Conservation (phyloP, 73 alveolate genomes). For the Tetrahymena malaccensis region DNA sequence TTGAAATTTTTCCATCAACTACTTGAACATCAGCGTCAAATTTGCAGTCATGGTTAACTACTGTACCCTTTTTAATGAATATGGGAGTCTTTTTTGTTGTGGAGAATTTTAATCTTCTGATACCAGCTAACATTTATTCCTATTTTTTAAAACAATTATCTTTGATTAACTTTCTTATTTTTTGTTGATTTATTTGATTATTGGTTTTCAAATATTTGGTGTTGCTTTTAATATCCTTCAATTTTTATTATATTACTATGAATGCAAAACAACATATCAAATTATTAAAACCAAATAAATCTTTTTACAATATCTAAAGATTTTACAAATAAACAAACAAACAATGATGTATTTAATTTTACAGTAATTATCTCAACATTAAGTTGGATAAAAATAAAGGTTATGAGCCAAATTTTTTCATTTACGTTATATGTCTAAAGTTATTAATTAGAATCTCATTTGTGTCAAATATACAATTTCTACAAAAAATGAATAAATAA, state of each 20-base stretch:
- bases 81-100: neutral
- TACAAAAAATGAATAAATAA: too few species aligned
- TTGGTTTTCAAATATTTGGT: neutral
- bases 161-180: neutral
- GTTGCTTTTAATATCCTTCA: neutral
- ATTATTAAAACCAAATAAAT: neutral
- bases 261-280: neutral
- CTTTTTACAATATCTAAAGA: too few species aligned
- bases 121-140: neutral
- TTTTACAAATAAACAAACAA: too few species aligned
- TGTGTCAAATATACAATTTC: too few species aligned
- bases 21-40: neutral
- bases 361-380: too few species aligned
- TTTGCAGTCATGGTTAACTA: neutral
- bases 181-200: neutral
- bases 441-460: too few species aligned
- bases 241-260: neutral
- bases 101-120: neutral
- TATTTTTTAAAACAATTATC: neutral
- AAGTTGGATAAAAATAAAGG: too few species aligned
- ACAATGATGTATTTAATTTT: too few species aligned
- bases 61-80: neutral
- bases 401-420: too few species aligned
- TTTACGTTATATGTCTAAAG: too few species aligned
- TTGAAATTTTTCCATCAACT: neutral